These are phyloP conservation scores for Porodaedalea pini DNA, from an alignment of 1,284 basidiomycete species.

Conservation along the genomic window DNA sequence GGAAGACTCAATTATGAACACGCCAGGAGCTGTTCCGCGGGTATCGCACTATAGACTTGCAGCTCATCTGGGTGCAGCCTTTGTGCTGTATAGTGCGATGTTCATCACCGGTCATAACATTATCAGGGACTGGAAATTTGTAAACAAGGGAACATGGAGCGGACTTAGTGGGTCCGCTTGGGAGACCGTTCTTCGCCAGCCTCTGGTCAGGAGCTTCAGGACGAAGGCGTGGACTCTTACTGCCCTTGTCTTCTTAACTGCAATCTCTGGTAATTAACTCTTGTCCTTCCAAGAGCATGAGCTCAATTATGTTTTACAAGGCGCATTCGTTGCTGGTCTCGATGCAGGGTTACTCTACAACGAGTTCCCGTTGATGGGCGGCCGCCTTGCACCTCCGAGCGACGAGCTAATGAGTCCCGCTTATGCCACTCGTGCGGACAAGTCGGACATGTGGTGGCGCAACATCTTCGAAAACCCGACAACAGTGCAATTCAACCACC, in stretches of 20 bases:
- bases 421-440: slow-evolving; percentile 69
- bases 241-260: slow-evolving; percentile 84
- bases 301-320: slow-evolving; percentile 38
- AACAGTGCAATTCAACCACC: slow-evolving; percentile 96
- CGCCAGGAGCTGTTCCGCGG: slow-evolving; percentile 82
- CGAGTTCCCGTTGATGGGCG: slow-evolving; percentile 98
- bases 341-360: slow-evolving; percentile 97
- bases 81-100: slow-evolving; percentile 91
- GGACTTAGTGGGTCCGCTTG: slow-evolving; percentile 44
- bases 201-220: slow-evolving; percentile 57
- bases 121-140: slow-evolving; percentile 79
- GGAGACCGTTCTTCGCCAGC: slow-evolving; percentile 53
- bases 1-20: slow-evolving; percentile 76
- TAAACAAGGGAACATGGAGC: slow-evolving; percentile 42
- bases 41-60: slow-evolving; percentile 97
- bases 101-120: slow-evolving; percentile 78
- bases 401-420: slow-evolving; percentile 79
- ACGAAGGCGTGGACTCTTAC: slow-evolving; percentile 59
- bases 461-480: slow-evolving; percentile 97
- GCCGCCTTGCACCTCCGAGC: slow-evolving; percentile 75
- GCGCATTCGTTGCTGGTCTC: slow-evolving; percentile 95
- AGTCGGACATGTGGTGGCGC: slow-evolving; percentile 82
- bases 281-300: neutral
- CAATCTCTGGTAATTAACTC: slow-evolving; percentile 67
- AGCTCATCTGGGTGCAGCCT: slow-evolving; percentile 88